phyloP scores from a whole-genome alignment of 2,329 filamentous ascomycete species.

The Keithomyces neogunnii region DNA sequence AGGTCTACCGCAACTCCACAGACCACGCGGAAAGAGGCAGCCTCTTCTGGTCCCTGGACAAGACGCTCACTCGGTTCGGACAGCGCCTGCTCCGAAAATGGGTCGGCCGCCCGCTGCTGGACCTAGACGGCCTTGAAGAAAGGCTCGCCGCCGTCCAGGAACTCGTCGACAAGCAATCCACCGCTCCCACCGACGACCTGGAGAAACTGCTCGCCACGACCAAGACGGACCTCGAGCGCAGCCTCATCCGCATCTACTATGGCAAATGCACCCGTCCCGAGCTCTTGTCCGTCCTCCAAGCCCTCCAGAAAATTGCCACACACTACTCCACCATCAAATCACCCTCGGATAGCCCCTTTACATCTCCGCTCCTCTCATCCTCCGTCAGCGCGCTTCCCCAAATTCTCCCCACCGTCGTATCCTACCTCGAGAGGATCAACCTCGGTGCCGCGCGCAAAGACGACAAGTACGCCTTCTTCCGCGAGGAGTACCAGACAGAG shows the following conservation, averaged over 20 bases:
- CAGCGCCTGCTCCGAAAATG: slow-evolving; percentile 84
- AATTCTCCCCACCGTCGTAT: slow-evolving; percentile 64
- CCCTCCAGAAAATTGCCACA: slow-evolving; percentile 70
- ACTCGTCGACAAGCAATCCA: slow-evolving; percentile 60
- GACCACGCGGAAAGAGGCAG: slow-evolving; percentile 80
- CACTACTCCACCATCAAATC: slow-evolving; percentile 64
- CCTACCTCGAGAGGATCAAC: slow-evolving; percentile 79
- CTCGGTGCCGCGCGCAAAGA: slow-evolving; percentile 71
- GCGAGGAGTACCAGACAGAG: slow-evolving; percentile 78
- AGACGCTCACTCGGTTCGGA: slow-evolving; percentile 83
- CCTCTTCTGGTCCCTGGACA: slow-evolving; percentile 90
- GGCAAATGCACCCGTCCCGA: slow-evolving; percentile 90
- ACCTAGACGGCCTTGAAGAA: slow-evolving; percentile 65
- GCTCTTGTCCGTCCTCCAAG: slow-evolving; percentile 75
- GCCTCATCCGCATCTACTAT: slow-evolving; percentile 92
- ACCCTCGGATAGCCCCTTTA: slow-evolving; percentile 62
- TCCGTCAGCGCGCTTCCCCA: slow-evolving; percentile 68
- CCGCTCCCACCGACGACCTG: slow-evolving; percentile 62
- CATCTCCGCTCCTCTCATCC: slow-evolving; percentile 58
- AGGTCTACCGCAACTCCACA: slow-evolving; percentile 92
- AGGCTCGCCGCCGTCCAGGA: slow-evolving; percentile 82
- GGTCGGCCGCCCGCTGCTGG: slow-evolving; percentile 84
- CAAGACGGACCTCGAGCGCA: slow-evolving; percentile 81
- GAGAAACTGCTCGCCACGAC: slow-evolving; percentile 62
- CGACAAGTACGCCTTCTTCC: slow-evolving; percentile 93